Conservation (phyloP, 169 alveolate genomes). For the Plasmodium gonderi region DNA sequence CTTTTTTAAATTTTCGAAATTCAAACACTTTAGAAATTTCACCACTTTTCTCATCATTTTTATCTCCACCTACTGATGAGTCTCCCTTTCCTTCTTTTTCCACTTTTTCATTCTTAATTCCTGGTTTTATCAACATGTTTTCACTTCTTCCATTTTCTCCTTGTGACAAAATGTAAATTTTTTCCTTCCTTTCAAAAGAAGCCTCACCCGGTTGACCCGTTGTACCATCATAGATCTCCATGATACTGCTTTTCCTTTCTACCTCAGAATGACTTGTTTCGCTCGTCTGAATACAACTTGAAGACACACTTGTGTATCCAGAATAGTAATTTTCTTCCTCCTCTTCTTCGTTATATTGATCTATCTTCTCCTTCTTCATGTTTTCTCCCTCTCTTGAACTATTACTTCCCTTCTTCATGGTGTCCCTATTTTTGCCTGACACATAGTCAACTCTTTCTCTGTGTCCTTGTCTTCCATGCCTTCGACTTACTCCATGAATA, state of each 20-base stretch:
- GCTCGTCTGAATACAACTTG: constrained; percentile 21
- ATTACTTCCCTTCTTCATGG: background rate
- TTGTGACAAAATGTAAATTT: background rate
- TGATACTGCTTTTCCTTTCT: background rate
- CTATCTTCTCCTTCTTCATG: background rate
- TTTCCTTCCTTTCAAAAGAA: background rate
- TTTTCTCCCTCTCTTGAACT: background rate
- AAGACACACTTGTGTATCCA: constrained; percentile 11
- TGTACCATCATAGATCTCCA: background rate
- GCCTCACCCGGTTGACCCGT: background rate
- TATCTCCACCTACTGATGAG: no score
- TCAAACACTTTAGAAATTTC: no score
- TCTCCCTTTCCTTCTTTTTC: no score
- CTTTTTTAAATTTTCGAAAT: no score
- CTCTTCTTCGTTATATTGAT: background rate
- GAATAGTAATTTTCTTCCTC: background rate
- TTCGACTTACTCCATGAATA: no score
- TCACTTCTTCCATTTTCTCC: background rate
- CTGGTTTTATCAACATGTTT: background rate
- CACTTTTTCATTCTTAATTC: no score
- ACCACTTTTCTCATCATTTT: no score
- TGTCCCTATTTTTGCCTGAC: no score
- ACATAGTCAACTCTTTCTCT: no score
- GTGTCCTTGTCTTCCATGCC: background rate
- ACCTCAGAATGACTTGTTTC: constrained; percentile 16